These are phyloP conservation scores for Ustilago sp. DNA, from an alignment of 1,284 basidiomycete genomes.

Conservation along the genomic window DNA sequence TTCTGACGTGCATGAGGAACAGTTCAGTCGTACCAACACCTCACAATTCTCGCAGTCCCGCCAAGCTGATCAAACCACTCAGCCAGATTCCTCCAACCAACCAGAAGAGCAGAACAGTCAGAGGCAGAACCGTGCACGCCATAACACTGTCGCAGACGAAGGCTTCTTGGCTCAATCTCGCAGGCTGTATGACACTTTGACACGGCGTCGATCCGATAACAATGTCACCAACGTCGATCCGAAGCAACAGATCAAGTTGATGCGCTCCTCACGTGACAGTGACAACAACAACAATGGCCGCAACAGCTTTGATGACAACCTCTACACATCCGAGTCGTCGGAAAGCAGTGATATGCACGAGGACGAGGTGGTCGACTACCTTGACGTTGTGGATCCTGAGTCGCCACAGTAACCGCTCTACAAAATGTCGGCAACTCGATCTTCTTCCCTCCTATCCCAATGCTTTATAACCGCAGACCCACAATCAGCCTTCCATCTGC, in stretches of 20 bases:
- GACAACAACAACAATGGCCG: slow-evolving; percentile 8
- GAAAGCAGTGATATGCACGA: slow-evolving; percentile 48
- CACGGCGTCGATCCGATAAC: slow-evolving; percentile 26
- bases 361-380: slow-evolving; percentile 60
- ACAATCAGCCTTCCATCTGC: slow-evolving; percentile 73
- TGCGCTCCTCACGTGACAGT: not conserved
- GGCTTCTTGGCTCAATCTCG: slow-evolving; percentile 35
- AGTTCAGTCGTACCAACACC: slow-evolving; percentile 7
- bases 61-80: not conserved
- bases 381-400: slow-evolving; percentile 83
- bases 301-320: slow-evolving; percentile 8
- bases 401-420: slow-evolving; percentile 78
- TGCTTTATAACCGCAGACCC: slow-evolving; percentile 78
- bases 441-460: slow-evolving; percentile 76
- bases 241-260: slow-evolving; percentile 12
- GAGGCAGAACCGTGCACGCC: slow-evolving; percentile 12
- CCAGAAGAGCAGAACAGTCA: not conserved
- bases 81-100: not conserved
- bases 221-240: not conserved
- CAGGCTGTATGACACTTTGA: slow-evolving; percentile 32
- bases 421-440: slow-evolving; percentile 84
- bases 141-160: slow-evolving; percentile 20
- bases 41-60: slow-evolving; percentile 1
- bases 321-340: slow-evolving; percentile 7
- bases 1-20: slow-evolving; percentile 45